Conservation (phyloP, 805 yeast genomes). For the Yarrowia porcina region DNA sequence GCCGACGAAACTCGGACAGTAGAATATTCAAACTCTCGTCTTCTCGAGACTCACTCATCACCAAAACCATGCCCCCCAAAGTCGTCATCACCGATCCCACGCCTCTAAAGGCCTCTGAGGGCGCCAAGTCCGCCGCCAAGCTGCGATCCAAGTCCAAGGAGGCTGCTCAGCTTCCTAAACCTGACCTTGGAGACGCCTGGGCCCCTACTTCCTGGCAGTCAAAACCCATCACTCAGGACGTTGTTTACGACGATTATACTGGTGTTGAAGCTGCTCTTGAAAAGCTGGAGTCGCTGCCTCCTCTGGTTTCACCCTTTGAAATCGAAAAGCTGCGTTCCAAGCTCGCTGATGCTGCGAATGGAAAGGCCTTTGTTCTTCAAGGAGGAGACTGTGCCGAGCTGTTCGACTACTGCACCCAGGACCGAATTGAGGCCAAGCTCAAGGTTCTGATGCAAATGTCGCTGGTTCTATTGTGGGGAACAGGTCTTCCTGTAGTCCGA, state of each 20-base stretch:
- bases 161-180: slow-evolving; percentile 1
- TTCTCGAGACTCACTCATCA: not conserved
- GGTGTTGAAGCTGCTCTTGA: slow-evolving; percentile 42
- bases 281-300: slow-evolving; percentile 44
- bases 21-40: not conserved
- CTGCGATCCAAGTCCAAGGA: slow-evolving; percentile 40
- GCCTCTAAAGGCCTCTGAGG: slow-evolving; percentile 39
- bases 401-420: slow-evolving; percentile 44
- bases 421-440: slow-evolving; percentile 42
- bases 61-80: slow-evolving; percentile 30
- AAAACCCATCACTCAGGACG: slow-evolving; percentile 45
- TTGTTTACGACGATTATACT: slow-evolving; percentile 41
- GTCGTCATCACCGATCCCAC: slow-evolving; percentile 38
- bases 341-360: slow-evolving; percentile 43
- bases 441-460: slow-evolving; percentile 46
- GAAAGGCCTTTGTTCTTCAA: slow-evolving; percentile 45
- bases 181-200: slow-evolving; percentile 36
- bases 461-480: slow-evolving; percentile 46
- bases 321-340: slow-evolving; percentile 38
- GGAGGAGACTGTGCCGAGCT: slow-evolving; percentile 48
- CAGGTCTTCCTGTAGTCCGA: slow-evolving; percentile 41
- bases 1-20: not conserved
- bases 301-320: slow-evolving; percentile 43
- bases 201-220: slow-evolving; percentile 44
- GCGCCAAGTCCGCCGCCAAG: slow-evolving; percentile 41